Base-by-base conservation (phyloP, 2,329 filamentous ascomycete species). In the Chaetoscypha palmicola region DNA sequence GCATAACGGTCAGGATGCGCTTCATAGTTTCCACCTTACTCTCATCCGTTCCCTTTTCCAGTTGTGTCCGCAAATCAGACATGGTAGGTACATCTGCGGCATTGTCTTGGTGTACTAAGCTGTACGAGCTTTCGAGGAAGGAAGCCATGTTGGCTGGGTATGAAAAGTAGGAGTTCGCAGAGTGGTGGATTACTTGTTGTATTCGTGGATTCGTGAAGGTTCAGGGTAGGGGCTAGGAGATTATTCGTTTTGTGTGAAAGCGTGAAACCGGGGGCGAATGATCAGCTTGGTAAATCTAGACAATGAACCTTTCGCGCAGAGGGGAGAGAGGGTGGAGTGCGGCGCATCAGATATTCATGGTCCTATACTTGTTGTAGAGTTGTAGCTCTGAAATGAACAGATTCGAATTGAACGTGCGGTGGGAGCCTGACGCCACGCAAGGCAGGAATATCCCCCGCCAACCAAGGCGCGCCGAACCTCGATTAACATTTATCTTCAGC, bases 51-150 rank as follows among this genome's bases (percentile, higher is more conserved):
- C 89, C 89, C 72, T 94, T 95, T 70, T 96, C 90, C 58, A 96
- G 74, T 73, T 94, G 86, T 59, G 81, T 88, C 68, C 88, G 89
- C 68, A 98, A 76, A 66, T 98, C 92, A 63, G 89, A 87, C 67
- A 92, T 74, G 51, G 84, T 81, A 46, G 92, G 91, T 61, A 94
- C 83, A 66, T 97, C 92, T 56, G 90, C 86, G 51, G 88, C 78
- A 75, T 96, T 97, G 79, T 98, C 92, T 77, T 92, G 82, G 68
- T 96, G 90, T 69, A 98, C 88, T 70, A 98, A 71, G 69, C 88
- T 96, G 77, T 97, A 98, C 55, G 92, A 79, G 67, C 86, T 85
- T 66, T 98, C 92, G 52, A 97, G 78, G 67, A 94, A 97, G 57
- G 85, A 84, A 70, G 91, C 84, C 91, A 97, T 98, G 68, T 57